Conservation (phyloP, 2,329 filamentous ascomycete genomes). For the Laburnicola sp. region DNA sequence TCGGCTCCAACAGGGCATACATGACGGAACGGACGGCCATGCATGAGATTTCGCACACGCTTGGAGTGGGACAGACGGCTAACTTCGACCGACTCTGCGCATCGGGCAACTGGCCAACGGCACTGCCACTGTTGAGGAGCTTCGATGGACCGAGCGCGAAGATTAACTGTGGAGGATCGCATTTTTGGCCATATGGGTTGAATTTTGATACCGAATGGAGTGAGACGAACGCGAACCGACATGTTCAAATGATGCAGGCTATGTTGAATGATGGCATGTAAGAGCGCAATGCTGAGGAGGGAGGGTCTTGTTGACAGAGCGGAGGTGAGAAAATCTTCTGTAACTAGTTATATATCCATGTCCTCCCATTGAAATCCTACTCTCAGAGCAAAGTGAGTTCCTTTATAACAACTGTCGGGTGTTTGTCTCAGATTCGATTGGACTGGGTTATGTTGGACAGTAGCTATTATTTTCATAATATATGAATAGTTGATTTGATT, state of each 20-base stretch:
- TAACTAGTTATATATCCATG: no score
- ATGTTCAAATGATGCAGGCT: constrained; percentile 39
- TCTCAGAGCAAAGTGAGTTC: no score
- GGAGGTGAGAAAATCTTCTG: no score
- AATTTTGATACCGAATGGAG: constrained; percentile 43
- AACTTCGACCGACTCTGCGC: constrained; percentile 36
- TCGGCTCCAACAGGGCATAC: constrained; percentile 38
- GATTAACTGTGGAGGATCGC: constrained; percentile 38
- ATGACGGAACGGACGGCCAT: constrained; percentile 43
- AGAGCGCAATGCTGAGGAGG: no score
- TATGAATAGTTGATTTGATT: no score
- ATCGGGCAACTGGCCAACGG: constrained; percentile 38
- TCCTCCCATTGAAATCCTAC: no score
- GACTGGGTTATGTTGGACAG: no score
- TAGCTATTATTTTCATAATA: no score
- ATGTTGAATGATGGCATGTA: constrained; percentile 41
- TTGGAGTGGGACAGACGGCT: constrained; percentile 39
- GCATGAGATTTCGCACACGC: constrained; percentile 41
- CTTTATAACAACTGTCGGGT: no score
- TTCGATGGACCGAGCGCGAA: constrained; percentile 36
- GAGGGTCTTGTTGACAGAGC: no score
- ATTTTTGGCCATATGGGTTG: constrained; percentile 43
- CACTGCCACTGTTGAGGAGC: constrained; percentile 34
- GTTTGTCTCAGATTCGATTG: no score
- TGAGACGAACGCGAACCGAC: constrained; percentile 39